Base-by-base conservation (phyloP, 2,329 filamentous ascomycete genomes). In the Penicillium rolfsii region DNA sequence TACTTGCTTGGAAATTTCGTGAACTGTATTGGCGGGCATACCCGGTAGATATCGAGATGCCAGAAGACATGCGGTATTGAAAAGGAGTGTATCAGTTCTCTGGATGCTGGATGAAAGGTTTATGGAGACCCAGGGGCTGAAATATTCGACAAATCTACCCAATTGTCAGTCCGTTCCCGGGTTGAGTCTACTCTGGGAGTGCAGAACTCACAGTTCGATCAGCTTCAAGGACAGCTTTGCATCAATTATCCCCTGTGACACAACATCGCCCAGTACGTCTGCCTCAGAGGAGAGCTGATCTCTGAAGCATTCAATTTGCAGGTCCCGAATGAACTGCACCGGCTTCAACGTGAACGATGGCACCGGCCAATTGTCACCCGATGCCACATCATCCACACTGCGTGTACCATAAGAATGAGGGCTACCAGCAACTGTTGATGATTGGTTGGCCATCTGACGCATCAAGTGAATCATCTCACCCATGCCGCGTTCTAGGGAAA, bases 381-480 rank as follows among this genome's bases (percentile, higher is more conserved):
- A 67, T 8, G 60, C 55, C 12, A 63, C 38, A 14, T 71, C 73
- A 19, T 74, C 72, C 48, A 70, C 63, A 40, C 65, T 71, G 59
- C 66, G 65, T 1, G 66, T 53, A 24, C 59, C 59, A 46, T 67
- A 67, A 2, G 66, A 64, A 8, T 54, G 63, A 1, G 68, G 61
- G 38, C 64, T 67, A 38, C 61, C 57, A 22, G 66, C 61, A 12
- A 63, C 50, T 22, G 53, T 68, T 5, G 71, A 67, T 19, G 70
- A 63, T 22, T 69, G 67, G 22, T 71, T 68, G 38, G 71, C 61
- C 56, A 75, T 74, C 52, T 73, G 72, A 30, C 71, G 71, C 68
- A 75, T 70, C 55, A 74, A 65, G 46, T 71, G 64, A 2, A 73
- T 74, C 72, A 75, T 74, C 59, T 75, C 73, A 19, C 69, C 71